A percentile compares a stretch with the other conserved stretches of the same genome.
Evolutionary conservation across 768 basidiomycete species (phyloP).

Genomic region (Lactifluus hygrophoroides): DNA sequence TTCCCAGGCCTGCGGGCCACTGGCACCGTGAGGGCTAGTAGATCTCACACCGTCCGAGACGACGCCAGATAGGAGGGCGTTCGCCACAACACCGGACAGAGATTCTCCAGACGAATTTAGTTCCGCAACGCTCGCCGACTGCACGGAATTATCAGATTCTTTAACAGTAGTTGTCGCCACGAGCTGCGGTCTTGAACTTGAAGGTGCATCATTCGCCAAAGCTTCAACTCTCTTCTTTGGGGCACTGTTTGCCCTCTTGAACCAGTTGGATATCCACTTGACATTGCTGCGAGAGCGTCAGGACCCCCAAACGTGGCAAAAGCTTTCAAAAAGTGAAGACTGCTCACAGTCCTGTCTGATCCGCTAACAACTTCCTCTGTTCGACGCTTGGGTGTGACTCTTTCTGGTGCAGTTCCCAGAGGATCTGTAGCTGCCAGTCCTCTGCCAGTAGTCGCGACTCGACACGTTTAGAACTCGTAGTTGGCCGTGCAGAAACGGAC

Average conservation of each 20-base stretch:
- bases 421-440: constrained; percentile 15
- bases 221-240: background rate
- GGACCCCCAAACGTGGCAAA: background rate
- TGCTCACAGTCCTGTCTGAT: constrained; percentile 18
- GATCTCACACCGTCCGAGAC: background rate
- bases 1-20: background rate
- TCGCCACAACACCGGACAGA: background rate
- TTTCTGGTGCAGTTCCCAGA: constrained; percentile 9
- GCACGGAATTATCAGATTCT: background rate
- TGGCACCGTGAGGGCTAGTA: background rate
- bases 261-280: constrained; percentile 18
- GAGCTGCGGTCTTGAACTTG: background rate
- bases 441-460: background rate
- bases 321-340: background rate
- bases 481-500: background rate
- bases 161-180: background rate
- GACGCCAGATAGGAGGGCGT: background rate
- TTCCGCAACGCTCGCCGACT: background rate
- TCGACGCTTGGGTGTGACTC: constrained; percentile 1
- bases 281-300: constrained; percentile 1
- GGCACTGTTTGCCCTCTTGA: constrained; percentile 4
- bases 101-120: background rate
- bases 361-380: constrained; percentile 9
- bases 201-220: background rate
- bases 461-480: background rate